Percentiles rank a stretch among this genome's conserved stretches.
Conservation (phyloP, 1,139 yeast species). For the Nakaseomyces sp. region DNA sequence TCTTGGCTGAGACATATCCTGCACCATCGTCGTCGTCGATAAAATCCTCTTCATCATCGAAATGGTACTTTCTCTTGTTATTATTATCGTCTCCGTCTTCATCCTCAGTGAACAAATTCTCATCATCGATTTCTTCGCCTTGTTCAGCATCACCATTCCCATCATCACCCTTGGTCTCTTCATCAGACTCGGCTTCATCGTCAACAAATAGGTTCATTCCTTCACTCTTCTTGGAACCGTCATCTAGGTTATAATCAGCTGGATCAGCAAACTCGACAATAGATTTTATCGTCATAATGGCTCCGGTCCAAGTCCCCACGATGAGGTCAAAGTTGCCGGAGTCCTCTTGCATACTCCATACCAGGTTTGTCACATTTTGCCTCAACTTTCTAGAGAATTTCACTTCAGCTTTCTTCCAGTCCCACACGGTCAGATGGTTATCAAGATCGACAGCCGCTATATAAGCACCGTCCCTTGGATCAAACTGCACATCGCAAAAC, state of each 20-base stretch:
- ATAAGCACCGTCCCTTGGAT: constrained; percentile 46
- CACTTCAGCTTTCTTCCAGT: constrained; percentile 32
- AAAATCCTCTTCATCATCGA: constrained; percentile 37
- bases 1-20: constrained; percentile 35
- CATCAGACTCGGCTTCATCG: constrained; percentile 30
- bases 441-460: constrained; percentile 49
- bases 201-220: constrained; percentile 20
- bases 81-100: constrained; percentile 14
- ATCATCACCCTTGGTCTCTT: constrained; percentile 20
- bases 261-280: constrained; percentile 21
- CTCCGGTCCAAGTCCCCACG: constrained; percentile 49
- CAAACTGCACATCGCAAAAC: constrained; percentile 48
- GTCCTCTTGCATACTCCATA: constrained; percentile 27
- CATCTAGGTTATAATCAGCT: constrained; percentile 7
- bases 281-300: constrained; percentile 35
- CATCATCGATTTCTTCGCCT: constrained; percentile 29
- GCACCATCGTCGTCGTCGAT: constrained; percentile 51
- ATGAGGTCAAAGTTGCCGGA: constrained; percentile 27
- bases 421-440: constrained; percentile 50
- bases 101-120: constrained; percentile 22
- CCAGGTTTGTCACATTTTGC: constrained; percentile 27
- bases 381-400: constrained; percentile 24
- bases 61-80: constrained; percentile 27
- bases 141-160: constrained; percentile 12
- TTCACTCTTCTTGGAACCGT: constrained; percentile 7